Evolutionary conservation across 2,329 filamentous ascomycete species (phyloP).

Genomic region (Botrytis fabae): DNA sequence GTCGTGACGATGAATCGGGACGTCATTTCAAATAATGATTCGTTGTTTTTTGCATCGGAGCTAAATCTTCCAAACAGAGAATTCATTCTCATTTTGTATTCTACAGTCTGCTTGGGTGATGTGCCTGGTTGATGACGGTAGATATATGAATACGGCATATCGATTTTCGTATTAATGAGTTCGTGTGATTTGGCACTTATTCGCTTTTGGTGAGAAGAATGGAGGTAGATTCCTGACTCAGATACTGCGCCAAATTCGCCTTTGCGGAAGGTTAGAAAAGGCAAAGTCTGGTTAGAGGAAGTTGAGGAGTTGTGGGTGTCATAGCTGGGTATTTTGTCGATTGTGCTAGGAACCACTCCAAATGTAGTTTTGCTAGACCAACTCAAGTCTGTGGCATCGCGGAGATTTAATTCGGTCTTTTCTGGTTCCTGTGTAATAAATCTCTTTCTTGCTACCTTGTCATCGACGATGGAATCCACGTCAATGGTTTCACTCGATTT

Average conservation of each 20-base stretch:
- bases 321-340: constrained; percentile 34
- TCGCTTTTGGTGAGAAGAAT: constrained; percentile 8
- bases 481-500: neutral
- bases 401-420: neutral
- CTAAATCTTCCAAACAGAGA: neutral
- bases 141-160: constrained; percentile 48
- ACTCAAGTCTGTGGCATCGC: neutral
- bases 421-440: constrained; percentile 3
- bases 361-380: constrained; percentile 32
- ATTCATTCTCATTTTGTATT: neutral
- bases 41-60: neutral
- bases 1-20: neutral
- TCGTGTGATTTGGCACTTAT: neutral
- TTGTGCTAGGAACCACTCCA: constrained; percentile 37
- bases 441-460: neutral
- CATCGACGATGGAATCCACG: neutral
- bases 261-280: constrained; percentile 13
- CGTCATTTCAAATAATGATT: neutral
- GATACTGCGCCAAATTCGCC: constrained; percentile 64
- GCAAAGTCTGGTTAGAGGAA: neutral
- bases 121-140: constrained; percentile 18
- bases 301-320: neutral
- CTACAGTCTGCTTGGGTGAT: neutral
- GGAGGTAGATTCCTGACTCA: constrained; percentile 48
- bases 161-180: constrained; percentile 45